These are phyloP conservation scores for Colletotrichum tofieldiae DNA, from an alignment of 2,329 filamentous ascomycete genomes.

Conservation along the genomic window DNA sequence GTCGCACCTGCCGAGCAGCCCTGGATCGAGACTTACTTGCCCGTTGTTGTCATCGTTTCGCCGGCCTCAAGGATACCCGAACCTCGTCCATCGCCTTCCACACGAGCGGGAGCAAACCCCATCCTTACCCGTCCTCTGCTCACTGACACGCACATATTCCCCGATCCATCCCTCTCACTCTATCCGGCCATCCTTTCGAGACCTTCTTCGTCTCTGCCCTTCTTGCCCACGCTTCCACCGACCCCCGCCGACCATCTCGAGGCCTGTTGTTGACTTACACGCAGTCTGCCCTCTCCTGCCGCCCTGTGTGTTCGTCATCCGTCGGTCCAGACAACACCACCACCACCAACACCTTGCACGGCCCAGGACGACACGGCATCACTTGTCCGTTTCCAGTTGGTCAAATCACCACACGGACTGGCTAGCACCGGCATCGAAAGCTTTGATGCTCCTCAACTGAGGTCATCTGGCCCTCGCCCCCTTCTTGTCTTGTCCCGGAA, in stretches of 20 bases:
- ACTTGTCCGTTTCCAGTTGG: conserved; percentile 43
- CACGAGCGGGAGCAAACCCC: not conserved
- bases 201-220: not conserved
- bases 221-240: not conserved
- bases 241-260: not conserved
- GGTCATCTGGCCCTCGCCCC: conserved; percentile 28
- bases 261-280: not conserved
- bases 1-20: conserved; percentile 19
- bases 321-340: no score
- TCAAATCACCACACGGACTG: conserved; percentile 42
- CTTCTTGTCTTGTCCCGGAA: conserved; percentile 24
- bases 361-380: conserved; percentile 18
- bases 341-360: conserved; percentile 2
- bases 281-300: conserved; percentile 1
- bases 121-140: conserved; percentile 1
- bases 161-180: not conserved
- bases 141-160: conserved; percentile 1
- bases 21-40: not conserved
- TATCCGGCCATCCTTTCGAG: not conserved
- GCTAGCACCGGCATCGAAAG: conserved; percentile 39
- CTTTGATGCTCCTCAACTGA: conserved; percentile 40
- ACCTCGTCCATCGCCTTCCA: not conserved
- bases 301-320: not conserved
- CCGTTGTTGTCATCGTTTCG: conserved; percentile 5
- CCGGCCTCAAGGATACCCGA: not conserved